Base-by-base conservation (phyloP, 1,284 basidiomycete species). In the Blastosporella zonata region DNA sequence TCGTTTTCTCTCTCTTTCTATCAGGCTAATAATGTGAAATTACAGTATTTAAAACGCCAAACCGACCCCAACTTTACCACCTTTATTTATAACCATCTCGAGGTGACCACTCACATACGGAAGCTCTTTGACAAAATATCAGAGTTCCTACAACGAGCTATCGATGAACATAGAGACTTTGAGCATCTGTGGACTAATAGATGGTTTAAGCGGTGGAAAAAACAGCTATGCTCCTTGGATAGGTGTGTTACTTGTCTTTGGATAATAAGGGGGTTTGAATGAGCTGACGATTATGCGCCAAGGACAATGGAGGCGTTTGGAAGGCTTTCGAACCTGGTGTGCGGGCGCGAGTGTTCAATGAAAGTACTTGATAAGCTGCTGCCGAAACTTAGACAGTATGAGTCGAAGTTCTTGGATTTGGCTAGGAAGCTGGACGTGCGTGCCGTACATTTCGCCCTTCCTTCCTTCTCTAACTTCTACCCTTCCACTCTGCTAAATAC, bases 151-250 rank as follows among this genome's bases (percentile, higher is more conserved):
- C 2, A 34, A 34, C 15, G 33, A 18, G n/a, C 33, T 4, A 34
- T 18, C 2, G 33, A 34, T 13, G 20, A n/a, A n/a, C 20, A 31
- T 3, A n/a, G 15, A 6, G 6, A 21, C 3, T 18, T 38, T 6
- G 7, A 46, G 35, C 36, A 46, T 33, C 55, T 63, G 29, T 60
- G 62, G 28, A 65, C 65, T 6, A 43, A 59, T 29, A 56, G 57
- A 43, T 71, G 68, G 67, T 61, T 64, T 39, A 53, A 58, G 46
- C 67, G 66, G 47, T 65, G 66, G 51, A 53, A 44, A n/a, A 62
- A 59, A 17, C 53, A 66, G 39, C 55, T 69, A 17, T 42, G 60
- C 10, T 71, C 69, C 28, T 55, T 69, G 46, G 55, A 59, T 59
- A 67, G 62, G 69, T 70, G 49, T 51, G 47, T 55, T 17, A 27